Percentiles rank a stretch among this genome's conserved stretches.
Evolutionary conservation across 768 basidiomycete genomes (phyloP).

Genomic region (Kondoa subrosea): DNA sequence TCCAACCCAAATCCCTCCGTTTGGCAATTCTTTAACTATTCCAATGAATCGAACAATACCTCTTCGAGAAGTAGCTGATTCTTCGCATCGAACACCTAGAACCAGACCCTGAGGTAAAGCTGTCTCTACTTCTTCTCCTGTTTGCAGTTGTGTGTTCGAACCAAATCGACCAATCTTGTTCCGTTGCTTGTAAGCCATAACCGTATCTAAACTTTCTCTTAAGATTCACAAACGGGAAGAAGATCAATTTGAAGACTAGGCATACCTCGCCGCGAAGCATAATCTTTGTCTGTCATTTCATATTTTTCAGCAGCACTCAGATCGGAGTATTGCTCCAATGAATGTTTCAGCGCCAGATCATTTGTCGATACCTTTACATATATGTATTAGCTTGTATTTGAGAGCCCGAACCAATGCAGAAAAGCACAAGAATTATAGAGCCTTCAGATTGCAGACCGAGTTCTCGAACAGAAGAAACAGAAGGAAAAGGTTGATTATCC

Average conservation of each 20-base stretch:
- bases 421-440: no score
- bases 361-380: not conserved
- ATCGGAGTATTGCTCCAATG: not conserved
- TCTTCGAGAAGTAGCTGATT: not conserved
- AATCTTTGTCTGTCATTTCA: constrained; percentile 9
- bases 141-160: not conserved
- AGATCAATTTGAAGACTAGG: not conserved
- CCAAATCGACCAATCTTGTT: constrained; percentile 8
- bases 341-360: not conserved
- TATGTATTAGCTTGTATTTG: not conserved
- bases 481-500: not conserved
- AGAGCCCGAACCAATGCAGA: not conserved
- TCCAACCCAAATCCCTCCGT: constrained; percentile 1
- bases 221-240: not conserved
- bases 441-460: not conserved
- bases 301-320: not conserved
- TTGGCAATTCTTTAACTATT: not conserved
- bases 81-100: constrained; percentile 1
- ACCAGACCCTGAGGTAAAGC: not conserved
- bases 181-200: constrained; percentile 3
- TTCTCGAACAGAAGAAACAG: not conserved
- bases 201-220: constrained; percentile 1
- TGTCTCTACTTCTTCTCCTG: not conserved
- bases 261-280: constrained; percentile 2
- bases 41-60: not conserved